phyloP scores from a whole-genome alignment of 2,329 filamentous ascomycete species.

The Pseudofabraea citricarpa region DNA sequence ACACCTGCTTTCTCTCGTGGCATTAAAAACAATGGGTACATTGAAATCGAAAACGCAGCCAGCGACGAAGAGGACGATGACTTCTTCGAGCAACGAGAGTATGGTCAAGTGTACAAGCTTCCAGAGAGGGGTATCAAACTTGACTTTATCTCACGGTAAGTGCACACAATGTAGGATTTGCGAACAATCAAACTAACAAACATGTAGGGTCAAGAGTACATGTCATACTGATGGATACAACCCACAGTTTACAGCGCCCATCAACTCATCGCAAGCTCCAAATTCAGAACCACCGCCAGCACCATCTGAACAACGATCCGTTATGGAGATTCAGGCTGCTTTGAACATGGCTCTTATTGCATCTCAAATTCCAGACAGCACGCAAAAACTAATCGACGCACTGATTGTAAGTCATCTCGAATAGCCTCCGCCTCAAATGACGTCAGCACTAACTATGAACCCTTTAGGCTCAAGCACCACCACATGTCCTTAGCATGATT shows the following conservation, averaged over 20 bases:
- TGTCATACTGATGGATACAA: neutral
- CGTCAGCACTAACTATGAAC: conserved; percentile 18
- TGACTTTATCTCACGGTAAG: conserved; percentile 66
- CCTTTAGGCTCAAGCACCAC: conserved; percentile 34
- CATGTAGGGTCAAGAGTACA: conserved; percentile 13
- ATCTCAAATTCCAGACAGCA: conserved; percentile 42
- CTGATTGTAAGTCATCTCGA: conserved; percentile 53
- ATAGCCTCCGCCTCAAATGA: conserved; percentile 16
- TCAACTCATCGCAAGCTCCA: too few relatives aligned
- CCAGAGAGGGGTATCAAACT: conserved; percentile 60
- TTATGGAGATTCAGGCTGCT: conserved; percentile 62
- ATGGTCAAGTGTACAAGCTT: conserved; percentile 62
- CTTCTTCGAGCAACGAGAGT: conserved; percentile 54
- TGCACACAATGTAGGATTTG: conserved; percentile 8
- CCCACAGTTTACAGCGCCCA: conserved; percentile 11
- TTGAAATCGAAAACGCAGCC: conserved; percentile 62
- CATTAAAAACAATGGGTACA: conserved; percentile 63
- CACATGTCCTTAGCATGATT: conserved; percentile 33
- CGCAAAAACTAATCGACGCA: conserved; percentile 48
- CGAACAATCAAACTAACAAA: conserved; percentile 7
- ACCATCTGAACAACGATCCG: conserved; percentile 12
- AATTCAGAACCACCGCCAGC: conserved; percentile 5
- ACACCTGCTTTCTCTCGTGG: conserved; percentile 56
- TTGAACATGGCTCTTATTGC: conserved; percentile 57
- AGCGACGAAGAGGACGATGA: conserved; percentile 44